These are phyloP conservation scores for carrot (Daucus carota) DNA, from an alignment of 129 eudicot genomes.

Conservation along the genomic window DH1_v3.0 NC_030383.2:49150501-49151000, in stretches of 20 bases:
- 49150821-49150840: not conserved
- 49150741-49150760: not conserved
- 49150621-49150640: constrained; percentile 61
- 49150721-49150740: too few species aligned
- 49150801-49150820: not conserved
- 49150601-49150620: constrained; percentile 64
- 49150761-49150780: not conserved
- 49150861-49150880: not conserved
- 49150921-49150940: constrained; percentile 78
- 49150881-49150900: not conserved
- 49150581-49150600: constrained; percentile 93
- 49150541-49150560: constrained; percentile 7
- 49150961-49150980: constrained; percentile 82
- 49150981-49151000: constrained; percentile 94
- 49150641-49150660: constrained; percentile 75
- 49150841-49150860: not conserved
- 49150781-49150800: not conserved
- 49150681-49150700: constrained; percentile 71
- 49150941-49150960: constrained; percentile 85
- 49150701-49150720: constrained; percentile 97
- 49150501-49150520: not conserved
- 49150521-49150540: not conserved
- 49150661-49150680: constrained; percentile 68
- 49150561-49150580: constrained; percentile 92
- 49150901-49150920: constrained; percentile 49